Percentiles rank a stretch among this genome's conserved stretches.
Conservation (phyloP, 2,329 filamentous ascomycete genomes). For the Calonectria leucothoes region DNA sequence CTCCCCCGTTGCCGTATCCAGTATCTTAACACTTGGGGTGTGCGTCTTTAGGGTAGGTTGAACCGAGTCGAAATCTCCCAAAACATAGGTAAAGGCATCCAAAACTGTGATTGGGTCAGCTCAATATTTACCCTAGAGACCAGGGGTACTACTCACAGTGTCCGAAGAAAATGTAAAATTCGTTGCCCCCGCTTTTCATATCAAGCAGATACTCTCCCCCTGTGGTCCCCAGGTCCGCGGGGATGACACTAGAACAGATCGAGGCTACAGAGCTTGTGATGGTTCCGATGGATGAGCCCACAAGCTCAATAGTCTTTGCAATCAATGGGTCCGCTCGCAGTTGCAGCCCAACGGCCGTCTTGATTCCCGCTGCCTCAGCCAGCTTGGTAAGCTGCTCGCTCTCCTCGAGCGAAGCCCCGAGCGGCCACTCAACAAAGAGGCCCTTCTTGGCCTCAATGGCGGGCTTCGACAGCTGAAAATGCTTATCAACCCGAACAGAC, state of each 20-base stretch:
- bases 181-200: conserved; percentile 21
- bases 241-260: conserved; percentile 8
- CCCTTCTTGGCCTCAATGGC: conserved; percentile 52
- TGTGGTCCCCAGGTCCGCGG: not conserved
- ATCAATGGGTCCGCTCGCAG: conserved; percentile 54
- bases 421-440: conserved; percentile 24
- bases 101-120: conserved; percentile 5
- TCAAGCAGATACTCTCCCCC: conserved; percentile 14
- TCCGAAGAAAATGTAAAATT: conserved; percentile 22
- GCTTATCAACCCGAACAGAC: conserved; percentile 60
- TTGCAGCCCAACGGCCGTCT: conserved; percentile 60
- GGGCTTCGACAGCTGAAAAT: conserved; percentile 55
- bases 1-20: not conserved
- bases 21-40: not conserved
- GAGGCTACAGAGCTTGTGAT: conserved; percentile 15
- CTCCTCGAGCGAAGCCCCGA: conserved; percentile 42
- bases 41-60: conserved; percentile 20
- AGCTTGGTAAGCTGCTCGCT: conserved; percentile 53
- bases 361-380: conserved; percentile 45
- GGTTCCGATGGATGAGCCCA: conserved; percentile 22
- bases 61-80: conserved; percentile 16
- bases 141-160: conserved; percentile 14
- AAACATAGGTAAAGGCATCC: conserved; percentile 15
- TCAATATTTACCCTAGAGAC: no score
- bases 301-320: conserved; percentile 27